These are phyloP conservation scores for Trichoderma hamatum DNA, from an alignment of 2,329 filamentous ascomycete species.

Conservation along the genomic window DNA sequence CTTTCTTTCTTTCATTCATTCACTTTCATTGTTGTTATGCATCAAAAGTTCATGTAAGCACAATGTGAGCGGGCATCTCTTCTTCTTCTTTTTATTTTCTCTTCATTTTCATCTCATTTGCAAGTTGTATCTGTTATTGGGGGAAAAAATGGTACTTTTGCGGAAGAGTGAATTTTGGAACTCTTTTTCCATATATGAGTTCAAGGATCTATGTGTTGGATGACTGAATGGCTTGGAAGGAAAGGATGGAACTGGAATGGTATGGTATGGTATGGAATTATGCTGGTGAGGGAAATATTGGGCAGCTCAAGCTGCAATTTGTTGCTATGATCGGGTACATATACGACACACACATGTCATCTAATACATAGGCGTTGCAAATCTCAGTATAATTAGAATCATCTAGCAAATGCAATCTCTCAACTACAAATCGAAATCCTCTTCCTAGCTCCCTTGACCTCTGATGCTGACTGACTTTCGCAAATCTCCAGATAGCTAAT, in stretches of 20 bases:
- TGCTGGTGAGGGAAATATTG: background rate
- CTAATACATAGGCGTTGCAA: conserved; percentile 15
- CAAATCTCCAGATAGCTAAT: background rate
- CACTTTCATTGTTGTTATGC: background rate
- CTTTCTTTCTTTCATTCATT: background rate
- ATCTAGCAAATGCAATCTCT: conserved; percentile 23
- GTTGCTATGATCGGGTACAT: background rate
- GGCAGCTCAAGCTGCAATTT: conserved; percentile 4
- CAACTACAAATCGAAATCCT: conserved; percentile 6
- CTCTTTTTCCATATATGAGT: conserved; percentile 3
- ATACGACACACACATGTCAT: conserved; percentile 1
- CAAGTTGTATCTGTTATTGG: background rate
- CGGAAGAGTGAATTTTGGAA: background rate
- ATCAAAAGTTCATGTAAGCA: conserved; percentile 12
- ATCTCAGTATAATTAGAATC: conserved; percentile 21
- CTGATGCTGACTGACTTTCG: background rate
- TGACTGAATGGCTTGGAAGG: background rate
- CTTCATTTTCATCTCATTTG: background rate
- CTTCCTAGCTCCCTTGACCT: background rate
- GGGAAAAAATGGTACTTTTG: background rate
- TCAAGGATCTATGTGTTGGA: conserved; percentile 1
- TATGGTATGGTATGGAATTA: background rate
- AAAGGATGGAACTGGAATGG: background rate
- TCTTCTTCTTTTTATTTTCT: background rate
- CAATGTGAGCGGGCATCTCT: conserved; percentile 2